Base-by-base conservation (phyloP, 768 basidiomycete species). In the Pisolithus albus region DNA sequence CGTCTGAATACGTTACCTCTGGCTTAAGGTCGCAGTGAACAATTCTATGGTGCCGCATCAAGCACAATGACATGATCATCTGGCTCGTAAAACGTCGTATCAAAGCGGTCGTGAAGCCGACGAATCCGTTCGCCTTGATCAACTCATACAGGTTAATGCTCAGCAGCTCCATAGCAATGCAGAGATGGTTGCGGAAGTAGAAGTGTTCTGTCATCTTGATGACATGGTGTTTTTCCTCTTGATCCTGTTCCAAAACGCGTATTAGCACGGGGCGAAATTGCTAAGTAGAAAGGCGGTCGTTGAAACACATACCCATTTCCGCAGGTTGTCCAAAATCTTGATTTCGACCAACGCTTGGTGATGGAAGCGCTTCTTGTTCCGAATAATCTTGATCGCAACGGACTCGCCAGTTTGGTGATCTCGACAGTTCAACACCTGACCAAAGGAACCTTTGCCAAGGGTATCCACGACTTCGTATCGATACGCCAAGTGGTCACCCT, bases 1-100 rank as follows among this genome's bases (percentile, higher is more conserved):
- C 19, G 5, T 24, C 26, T 16, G 13, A 66, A 80, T 34, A 34
- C 34, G 34, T 52, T 57, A 88, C 95, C 84, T 99, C 96, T 21
- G 96, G 96, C 70, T 99, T 99, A 57, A 99, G 74, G 72, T 99
- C 96, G 62, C 96, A 99, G 65, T 99, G 96, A 19, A 99, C 95
- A 54, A 99, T 92, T 50, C 91, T 87, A 71, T 99, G 94, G 61
- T 95, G 91, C 11, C 94, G 81, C 89, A 99, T 93, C 45, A 99
- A 75, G 30, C 87, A 83, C 45, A 99, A 77, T 1, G 92, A 92
- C 69, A 88, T 70, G 42, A 98, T 75, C 88, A 99, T 95, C 70
- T 99, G 96, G 52, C 80, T 86, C 13, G 96, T 94, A 72, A 99
- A 98, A 38, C 96, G 84, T 24, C 96, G 86, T 57, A 99, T 97